These are phyloP conservation scores for Volutella citrinella DNA, from an alignment of 2,329 filamentous ascomycete species.

Conservation along the genomic window DNA sequence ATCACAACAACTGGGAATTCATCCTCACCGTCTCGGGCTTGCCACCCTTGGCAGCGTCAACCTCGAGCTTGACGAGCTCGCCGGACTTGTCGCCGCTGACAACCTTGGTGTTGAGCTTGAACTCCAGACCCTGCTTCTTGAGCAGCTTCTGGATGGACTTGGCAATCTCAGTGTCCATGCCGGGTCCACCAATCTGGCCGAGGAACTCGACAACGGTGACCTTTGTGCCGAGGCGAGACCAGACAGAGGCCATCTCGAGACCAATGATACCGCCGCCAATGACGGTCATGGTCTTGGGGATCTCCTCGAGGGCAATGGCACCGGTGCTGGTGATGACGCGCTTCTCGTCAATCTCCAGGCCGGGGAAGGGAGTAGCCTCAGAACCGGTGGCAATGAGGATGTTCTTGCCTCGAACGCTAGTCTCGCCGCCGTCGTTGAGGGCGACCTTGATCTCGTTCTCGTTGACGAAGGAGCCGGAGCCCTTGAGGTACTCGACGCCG, in stretches of 20 bases:
- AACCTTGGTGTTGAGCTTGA: constrained; percentile 98
- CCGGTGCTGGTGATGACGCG: constrained; percentile 95
- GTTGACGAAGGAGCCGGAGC: constrained; percentile 79
- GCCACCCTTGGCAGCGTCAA: constrained; percentile 93
- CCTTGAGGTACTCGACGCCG: constrained; percentile 96
- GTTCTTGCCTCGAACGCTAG: constrained; percentile 86
- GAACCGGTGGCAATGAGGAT: constrained; percentile 96
- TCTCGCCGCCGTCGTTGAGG: constrained; percentile 88
- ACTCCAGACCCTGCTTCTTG: constrained; percentile 94
- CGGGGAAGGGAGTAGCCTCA: constrained; percentile 94
- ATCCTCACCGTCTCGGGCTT: constrained; percentile 80
- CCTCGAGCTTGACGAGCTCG: constrained; percentile 73
- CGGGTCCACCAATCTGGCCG: constrained; percentile 92
- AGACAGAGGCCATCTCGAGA: constrained; percentile 97
- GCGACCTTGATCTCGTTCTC: constrained; percentile 91
- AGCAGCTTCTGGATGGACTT: constrained; percentile 92
- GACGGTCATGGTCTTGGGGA: constrained; percentile 94
- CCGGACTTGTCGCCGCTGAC: constrained; percentile 76
- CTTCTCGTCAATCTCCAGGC: constrained; percentile 95
- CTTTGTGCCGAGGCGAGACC: constrained; percentile 89
- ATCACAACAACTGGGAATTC: not conserved
- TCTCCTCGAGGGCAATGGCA: constrained; percentile 81
- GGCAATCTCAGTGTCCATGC: constrained; percentile 93
- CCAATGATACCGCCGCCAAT: constrained; percentile 99
- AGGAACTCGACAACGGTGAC: constrained; percentile 98